Conservation (phyloP, 495 filamentous ascomycete species). For the Aspergillus wentii region DNA sequence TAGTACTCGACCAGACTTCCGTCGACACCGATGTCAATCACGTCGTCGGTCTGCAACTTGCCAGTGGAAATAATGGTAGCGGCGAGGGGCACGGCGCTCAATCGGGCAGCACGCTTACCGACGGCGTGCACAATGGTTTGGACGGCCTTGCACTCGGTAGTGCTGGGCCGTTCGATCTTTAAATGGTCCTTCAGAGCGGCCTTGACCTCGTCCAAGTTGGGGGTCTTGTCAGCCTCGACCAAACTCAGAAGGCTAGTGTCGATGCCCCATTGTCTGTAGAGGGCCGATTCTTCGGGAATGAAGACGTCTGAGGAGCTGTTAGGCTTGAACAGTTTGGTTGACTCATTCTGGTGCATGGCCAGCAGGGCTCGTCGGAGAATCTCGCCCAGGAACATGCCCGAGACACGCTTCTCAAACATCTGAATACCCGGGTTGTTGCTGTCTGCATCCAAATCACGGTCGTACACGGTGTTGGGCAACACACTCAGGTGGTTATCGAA, state of each 20-base stretch:
- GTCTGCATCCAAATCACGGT: constrained; percentile 68
- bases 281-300: constrained; percentile 53
- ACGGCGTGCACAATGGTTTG: constrained; percentile 77
- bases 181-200: constrained; percentile 71
- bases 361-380: constrained; percentile 77
- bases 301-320: constrained; percentile 66
- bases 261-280: constrained; percentile 83
- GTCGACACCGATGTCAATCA: constrained; percentile 87
- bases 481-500: constrained; percentile 92
- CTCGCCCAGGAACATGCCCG: constrained; percentile 97
- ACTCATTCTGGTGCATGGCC: constrained; percentile 56
- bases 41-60: constrained; percentile 56
- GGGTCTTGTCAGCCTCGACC: constrained; percentile 67
- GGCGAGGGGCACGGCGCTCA: constrained; percentile 79
- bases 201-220: constrained; percentile 59
- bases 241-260: constrained; percentile 83
- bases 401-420: constrained; percentile 98
- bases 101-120: constrained; percentile 81
- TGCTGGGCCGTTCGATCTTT: constrained; percentile 62
- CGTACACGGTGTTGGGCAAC: constrained; percentile 81
- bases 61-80: constrained; percentile 74
- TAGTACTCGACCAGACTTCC: constrained; percentile 90
- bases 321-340: constrained; percentile 63
- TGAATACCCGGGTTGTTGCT: constrained; percentile 92
- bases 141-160: constrained; percentile 78